Evolutionary conservation across 1,139 yeast species (phyloP), one percentile per base, ranked within the genome.

Genomic region (Debaryomyces psychrophilus): DNA sequence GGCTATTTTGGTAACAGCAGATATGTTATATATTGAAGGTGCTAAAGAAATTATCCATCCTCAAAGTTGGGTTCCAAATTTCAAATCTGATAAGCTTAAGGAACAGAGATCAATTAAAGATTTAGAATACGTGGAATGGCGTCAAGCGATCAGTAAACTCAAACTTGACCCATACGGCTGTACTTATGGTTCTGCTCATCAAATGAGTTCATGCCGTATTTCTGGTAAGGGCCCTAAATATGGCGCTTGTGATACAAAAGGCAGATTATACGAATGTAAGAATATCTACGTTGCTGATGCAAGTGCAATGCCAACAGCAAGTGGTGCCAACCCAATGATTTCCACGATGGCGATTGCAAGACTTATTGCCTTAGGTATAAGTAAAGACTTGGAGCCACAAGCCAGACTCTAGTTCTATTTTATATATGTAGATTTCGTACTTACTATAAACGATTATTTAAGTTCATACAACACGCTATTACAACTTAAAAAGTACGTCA

Each of bases 241-340:
- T 48, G 81, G 82, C 5, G 84, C 84, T 4, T 71, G 76, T 44
- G 82, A 79, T 50, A 59, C 57, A 25, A 67, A 62, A 22, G 86
- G 85, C 8, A 72, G 72, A 45, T 69, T 81, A 31, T 78, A 65
- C 57, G 87, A 82, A 53, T 76, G 83, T 56, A 61, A 67, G 36
- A 79, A 81, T 54, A 69, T 82, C 36, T 78, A 71, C 53, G 77
- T 82, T 26, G 83, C 83, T 2, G 87, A 81, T 60, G 76, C 83
- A 4, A 77, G 83, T 57, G 74, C 71, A 8, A 63, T 81, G 66
- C 86, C 86, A 5, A 69, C 82, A 5, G 85, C 85, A 1, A 73
- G 81, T 47, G 86, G 87, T 7, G 83, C 76, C 29, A 81, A 81
- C 53, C 86, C 79, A n/a, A 75, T 74, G 79, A 61, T 75, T 26